Percentiles rank a stretch among this genome's conserved stretches.
phyloP scores from a whole-genome alignment of 2,329 filamentous ascomycete species.

The Penicillium corylophilum region DNA sequence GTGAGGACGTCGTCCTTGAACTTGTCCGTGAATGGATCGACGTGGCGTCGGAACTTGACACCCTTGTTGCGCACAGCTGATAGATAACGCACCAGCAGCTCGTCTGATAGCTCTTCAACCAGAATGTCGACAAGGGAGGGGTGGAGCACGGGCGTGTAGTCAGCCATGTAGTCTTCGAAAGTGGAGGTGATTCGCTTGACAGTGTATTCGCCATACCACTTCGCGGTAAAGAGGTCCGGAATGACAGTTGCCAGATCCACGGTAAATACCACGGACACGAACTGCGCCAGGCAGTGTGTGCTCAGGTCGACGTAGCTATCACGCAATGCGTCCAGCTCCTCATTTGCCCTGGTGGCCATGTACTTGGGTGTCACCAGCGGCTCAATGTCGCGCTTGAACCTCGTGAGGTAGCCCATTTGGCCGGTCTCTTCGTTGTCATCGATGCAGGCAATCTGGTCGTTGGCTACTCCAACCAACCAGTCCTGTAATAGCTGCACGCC shows the following conservation, averaged over 20 bases:
- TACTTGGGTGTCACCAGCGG: constrained; percentile 78
- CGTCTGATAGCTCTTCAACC: constrained; percentile 88
- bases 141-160: constrained; percentile 82
- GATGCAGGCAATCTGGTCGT: constrained; percentile 98
- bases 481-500: constrained; percentile 73
- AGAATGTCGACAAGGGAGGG: constrained; percentile 87
- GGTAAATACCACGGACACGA: constrained; percentile 81
- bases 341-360: constrained; percentile 66
- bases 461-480: constrained; percentile 94
- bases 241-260: constrained; percentile 85
- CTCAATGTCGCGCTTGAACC: constrained; percentile 81
- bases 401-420: constrained; percentile 76
- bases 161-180: constrained; percentile 89
- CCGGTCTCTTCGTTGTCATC: constrained; percentile 79
- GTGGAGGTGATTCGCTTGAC: constrained; percentile 95
- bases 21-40: constrained; percentile 85
- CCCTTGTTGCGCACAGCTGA: constrained; percentile 82
- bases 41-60: constrained; percentile 76
- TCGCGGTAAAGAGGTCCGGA: constrained; percentile 83
- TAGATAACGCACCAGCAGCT: constrained; percentile 84
- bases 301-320: constrained; percentile 94
- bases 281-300: constrained; percentile 86
- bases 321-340: constrained; percentile 71
- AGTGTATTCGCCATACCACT: constrained; percentile 82
- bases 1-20: constrained; percentile 90